A percentile compares a stretch with the other conserved stretches of the same genome.
phyloP scores from a whole-genome alignment of 2,329 filamentous ascomycete species.

The Calonectria hawksworthii region DNA sequence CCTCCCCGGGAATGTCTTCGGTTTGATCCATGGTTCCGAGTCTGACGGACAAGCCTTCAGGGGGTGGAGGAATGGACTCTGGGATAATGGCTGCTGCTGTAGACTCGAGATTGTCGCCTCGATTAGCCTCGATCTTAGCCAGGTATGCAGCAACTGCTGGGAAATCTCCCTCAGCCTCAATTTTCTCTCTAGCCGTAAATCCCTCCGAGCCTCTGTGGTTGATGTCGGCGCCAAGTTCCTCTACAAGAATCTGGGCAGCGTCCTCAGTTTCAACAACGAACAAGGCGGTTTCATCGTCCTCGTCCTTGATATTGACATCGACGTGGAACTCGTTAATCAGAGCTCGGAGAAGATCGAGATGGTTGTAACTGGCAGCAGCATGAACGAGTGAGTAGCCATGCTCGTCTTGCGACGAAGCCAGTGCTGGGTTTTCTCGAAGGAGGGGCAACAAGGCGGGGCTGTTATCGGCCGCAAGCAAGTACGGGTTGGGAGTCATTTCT shows the following conservation, averaged over 20 bases:
- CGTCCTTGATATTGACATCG: conserved; percentile 85
- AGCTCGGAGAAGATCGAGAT: conserved; percentile 82
- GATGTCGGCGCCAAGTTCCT: conserved; percentile 82
- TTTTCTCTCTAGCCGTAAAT: conserved; percentile 84
- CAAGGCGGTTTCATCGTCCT: conserved; percentile 94
- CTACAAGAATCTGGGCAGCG: conserved; percentile 83
- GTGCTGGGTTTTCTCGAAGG: conserved; percentile 79
- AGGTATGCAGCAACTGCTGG: conserved; percentile 40
- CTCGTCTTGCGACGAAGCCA: conserved; percentile 86
- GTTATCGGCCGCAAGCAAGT: conserved; percentile 86
- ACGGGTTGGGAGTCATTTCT: conserved; percentile 71
- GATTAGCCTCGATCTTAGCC: conserved; percentile 37
- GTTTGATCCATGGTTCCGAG: conserved; percentile 79
- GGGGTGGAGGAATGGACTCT: conserved; percentile 72
- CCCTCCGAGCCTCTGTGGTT: conserved; percentile 79
- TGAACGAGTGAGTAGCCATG: conserved; percentile 96
- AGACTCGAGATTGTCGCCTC: conserved; percentile 47
- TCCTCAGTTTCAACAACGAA: conserved; percentile 90
- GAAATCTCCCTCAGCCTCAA: conserved; percentile 56
- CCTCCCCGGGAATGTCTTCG: conserved; percentile 71
- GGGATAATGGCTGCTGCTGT: conserved; percentile 46
- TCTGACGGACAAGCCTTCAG: conserved; percentile 82
- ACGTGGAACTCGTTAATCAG: conserved; percentile 84
- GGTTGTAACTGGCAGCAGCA: conserved; percentile 92
- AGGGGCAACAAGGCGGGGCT: conserved; percentile 80